These are phyloP conservation scores for Russula virescens DNA, from an alignment of 768 basidiomycete genomes.

Conservation along the genomic window DNA sequence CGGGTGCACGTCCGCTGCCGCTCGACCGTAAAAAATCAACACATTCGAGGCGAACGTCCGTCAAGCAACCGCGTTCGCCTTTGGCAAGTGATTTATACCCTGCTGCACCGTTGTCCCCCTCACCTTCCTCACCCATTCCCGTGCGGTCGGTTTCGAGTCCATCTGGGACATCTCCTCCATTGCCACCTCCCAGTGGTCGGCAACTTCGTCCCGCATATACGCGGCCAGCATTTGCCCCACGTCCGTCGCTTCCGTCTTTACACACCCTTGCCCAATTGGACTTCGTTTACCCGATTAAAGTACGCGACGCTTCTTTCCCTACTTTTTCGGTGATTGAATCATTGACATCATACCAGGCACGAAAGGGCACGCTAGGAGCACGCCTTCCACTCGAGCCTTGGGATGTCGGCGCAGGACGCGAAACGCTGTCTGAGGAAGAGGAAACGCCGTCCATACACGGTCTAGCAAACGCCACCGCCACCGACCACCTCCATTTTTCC, in stretches of 20 bases:
- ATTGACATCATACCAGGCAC: slow-evolving; percentile 29
- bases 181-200: slow-evolving; percentile 17
- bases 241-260: slow-evolving; percentile 42
- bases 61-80: slow-evolving; percentile 20
- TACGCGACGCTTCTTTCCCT: slow-evolving; percentile 23
- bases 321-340: slow-evolving; percentile 1
- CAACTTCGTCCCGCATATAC: slow-evolving; percentile 39
- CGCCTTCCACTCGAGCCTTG: slow-evolving; percentile 41
- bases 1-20: slow-evolving; percentile 27
- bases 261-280: slow-evolving; percentile 36
- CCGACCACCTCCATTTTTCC: neutral
- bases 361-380: slow-evolving; percentile 40
- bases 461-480: slow-evolving; percentile 15
- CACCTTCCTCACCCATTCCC: slow-evolving; percentile 1
- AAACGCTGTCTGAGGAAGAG: slow-evolving; percentile 11
- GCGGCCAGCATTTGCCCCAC: slow-evolving; percentile 36
- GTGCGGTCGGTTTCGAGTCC: slow-evolving; percentile 23
- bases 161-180: slow-evolving; percentile 13
- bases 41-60: slow-evolving; percentile 12
- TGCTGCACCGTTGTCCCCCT: slow-evolving; percentile 9
- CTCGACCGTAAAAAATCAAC: slow-evolving; percentile 18
- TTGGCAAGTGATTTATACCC: slow-evolving; percentile 7
- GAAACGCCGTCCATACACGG: slow-evolving; percentile 12
- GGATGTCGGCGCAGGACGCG: slow-evolving; percentile 27
- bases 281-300: slow-evolving; percentile 36